Base-by-base conservation (phyloP, 345 rosid species). In the Microcos paniculata region DNA sequence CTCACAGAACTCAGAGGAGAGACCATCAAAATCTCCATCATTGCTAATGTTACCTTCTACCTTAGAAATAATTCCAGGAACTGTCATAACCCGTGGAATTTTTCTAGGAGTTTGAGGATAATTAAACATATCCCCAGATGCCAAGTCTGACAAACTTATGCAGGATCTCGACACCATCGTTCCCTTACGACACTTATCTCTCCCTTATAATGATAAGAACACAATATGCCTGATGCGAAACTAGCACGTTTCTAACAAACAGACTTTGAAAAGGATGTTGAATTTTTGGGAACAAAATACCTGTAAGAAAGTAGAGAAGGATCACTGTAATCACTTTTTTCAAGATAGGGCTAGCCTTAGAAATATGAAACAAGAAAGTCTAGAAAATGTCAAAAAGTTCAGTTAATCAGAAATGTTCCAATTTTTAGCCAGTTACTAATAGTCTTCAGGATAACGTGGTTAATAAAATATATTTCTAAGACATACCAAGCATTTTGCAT, bases 141-240 rank as follows among this genome's bases (percentile, higher is more conserved):
- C 88, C 72, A 85, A 85, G 81, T 87, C 89, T 45, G 81, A 72
- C 38, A 89, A 87, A 79, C 86, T 86, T 73, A 89, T 83, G 66
- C 83, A 85, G 21, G 93, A 87, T 76, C 87, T 79, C 10, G 85
- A 86, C 70, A 86, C 86, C 93, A 89, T 89, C 82, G 15, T 24
- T 33, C 67, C 80, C 82, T 79, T 51, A 62, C 0, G 76, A 73
- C 56, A 68, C 71, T 70, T 65, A 52, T 33, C 74, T 79, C 70
- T 74, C 61, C 2, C 85, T 80, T 19, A 55, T 40, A 35, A 55
- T 55, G 63, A 53, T 12, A 51, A 16, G 19, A 51, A 51, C 55
- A 51, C 55, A 51, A 51, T 51, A 51, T 4, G 55, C 9, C 63
- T 5, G 73, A 70, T 51, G 18, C 62, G 26, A 30, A 15, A 51